Conservation (phyloP, 2,329 filamentous ascomycete genomes). For the Ophiostoma australiae region DNA sequence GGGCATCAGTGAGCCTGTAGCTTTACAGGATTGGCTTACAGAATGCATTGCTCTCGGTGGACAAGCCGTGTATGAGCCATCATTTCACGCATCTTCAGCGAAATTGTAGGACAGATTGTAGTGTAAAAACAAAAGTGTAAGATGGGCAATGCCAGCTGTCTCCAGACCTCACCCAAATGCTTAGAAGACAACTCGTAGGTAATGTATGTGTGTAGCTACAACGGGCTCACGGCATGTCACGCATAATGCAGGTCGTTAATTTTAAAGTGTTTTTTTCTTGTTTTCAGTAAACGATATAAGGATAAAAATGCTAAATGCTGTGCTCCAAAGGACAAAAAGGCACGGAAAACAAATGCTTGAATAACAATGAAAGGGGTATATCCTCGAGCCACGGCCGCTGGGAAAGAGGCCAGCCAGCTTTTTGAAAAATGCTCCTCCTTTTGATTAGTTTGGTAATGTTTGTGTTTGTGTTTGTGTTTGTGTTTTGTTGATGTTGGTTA, state of each 20-base stretch:
- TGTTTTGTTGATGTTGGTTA: conserved; percentile 2
- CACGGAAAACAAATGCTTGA: background rate
- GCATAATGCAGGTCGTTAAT: background rate
- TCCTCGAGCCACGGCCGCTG: conserved; percentile 10
- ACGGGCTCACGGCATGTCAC: background rate
- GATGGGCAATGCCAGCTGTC: background rate
- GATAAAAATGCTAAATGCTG: conserved; percentile 12
- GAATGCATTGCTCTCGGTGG: background rate
- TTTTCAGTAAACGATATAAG: conserved; percentile 3
- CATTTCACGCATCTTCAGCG: background rate
- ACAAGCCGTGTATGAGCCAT: background rate
- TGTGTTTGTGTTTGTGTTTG: background rate
- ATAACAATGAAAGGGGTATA: conserved; percentile 4
- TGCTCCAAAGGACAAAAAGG: conserved; percentile 2
- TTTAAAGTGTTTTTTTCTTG: conserved; percentile 11
- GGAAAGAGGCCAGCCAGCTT: background rate
- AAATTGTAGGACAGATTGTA: background rate
- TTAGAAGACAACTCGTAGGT: background rate
- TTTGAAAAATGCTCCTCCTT: background rate
- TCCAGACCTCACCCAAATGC: background rate
- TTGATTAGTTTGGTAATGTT: background rate
- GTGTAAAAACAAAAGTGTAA: background rate
- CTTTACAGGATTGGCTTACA: background rate
- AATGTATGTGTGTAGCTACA: background rate
- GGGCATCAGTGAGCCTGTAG: background rate